Conservation (phyloP, 179 eudicot genomes). For the Kewa caespitosa region DNA sequence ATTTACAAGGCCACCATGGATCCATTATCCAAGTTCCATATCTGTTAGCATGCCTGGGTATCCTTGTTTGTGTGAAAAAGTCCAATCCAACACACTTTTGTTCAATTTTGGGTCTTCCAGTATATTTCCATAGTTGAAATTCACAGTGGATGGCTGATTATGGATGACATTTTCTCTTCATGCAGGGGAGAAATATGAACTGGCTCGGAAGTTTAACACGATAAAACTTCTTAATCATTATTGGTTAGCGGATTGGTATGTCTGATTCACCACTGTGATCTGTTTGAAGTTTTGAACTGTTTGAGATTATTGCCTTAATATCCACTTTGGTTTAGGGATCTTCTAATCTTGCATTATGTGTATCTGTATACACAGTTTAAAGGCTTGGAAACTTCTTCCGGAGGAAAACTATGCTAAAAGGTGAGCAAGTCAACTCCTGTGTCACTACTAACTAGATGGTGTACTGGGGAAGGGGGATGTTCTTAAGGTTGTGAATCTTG, state of each 20-base stretch:
- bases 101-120: neutral
- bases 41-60: neutral
- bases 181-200: constrained; percentile 84
- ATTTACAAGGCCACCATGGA: neutral
- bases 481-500: neutral
- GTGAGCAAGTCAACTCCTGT: constrained; percentile 32
- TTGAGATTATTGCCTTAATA: neutral
- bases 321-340: neutral
- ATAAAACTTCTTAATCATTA: constrained; percentile 73
- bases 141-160: neutral
- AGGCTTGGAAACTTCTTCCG: constrained; percentile 78
- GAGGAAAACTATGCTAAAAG: constrained; percentile 67
- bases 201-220: constrained; percentile 56
- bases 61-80: neutral
- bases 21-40: neutral
- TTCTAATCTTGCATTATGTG: neutral
- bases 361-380: constrained; percentile 51
- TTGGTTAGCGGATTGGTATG: constrained; percentile 92
- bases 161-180: neutral
- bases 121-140: neutral
- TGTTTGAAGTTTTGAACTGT: neutral
- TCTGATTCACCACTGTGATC: neutral
- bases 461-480: too few species aligned
- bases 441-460: too few species aligned
- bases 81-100: neutral